Evolutionary conservation across 495 filamentous ascomycete species (phyloP).

Genomic region (Xylaria cubensis): DNA sequence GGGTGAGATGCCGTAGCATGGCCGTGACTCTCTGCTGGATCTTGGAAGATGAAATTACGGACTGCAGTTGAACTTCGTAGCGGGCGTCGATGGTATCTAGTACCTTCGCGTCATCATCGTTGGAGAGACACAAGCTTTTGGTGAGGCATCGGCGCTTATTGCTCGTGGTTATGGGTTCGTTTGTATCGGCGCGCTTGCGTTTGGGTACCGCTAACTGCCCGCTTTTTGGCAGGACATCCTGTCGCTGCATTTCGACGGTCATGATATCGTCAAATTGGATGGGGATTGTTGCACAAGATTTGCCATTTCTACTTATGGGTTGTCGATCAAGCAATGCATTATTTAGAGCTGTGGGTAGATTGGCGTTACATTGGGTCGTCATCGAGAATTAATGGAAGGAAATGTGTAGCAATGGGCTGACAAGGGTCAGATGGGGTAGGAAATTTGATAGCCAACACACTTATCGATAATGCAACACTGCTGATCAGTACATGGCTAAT

Average conservation of each 20-base stretch:
- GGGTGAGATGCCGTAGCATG: conserved; percentile 49
- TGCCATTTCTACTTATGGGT: neutral
- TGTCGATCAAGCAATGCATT: neutral
- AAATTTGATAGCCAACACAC: neutral
- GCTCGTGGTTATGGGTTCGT: neutral
- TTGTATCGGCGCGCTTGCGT: conserved; percentile 38
- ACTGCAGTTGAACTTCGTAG: conserved; percentile 50
- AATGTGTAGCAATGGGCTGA: conserved; percentile 3
- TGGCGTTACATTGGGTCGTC: neutral
- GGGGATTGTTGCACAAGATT: neutral
- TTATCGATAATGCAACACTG: conserved; percentile 11
- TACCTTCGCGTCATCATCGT: conserved; percentile 31
- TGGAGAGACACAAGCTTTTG: conserved; percentile 31
- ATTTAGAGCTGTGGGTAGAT: neutral
- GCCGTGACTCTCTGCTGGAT: conserved; percentile 61
- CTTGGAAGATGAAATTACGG: conserved; percentile 61
- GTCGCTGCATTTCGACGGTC: conserved; percentile 28
- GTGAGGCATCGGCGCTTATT: conserved; percentile 37
- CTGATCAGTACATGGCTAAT: neutral
- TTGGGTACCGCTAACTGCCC: conserved; percentile 24
- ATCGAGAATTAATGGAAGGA: neutral
- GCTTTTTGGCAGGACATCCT: conserved; percentile 12
- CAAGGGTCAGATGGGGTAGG: conserved; percentile 3
- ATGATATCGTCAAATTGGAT: conserved; percentile 5
- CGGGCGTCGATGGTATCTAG: conserved; percentile 35